Evolutionary conservation across 306 rosid species (phyloP).

Genomic region (Cicer pinnatifidum): DNA sequence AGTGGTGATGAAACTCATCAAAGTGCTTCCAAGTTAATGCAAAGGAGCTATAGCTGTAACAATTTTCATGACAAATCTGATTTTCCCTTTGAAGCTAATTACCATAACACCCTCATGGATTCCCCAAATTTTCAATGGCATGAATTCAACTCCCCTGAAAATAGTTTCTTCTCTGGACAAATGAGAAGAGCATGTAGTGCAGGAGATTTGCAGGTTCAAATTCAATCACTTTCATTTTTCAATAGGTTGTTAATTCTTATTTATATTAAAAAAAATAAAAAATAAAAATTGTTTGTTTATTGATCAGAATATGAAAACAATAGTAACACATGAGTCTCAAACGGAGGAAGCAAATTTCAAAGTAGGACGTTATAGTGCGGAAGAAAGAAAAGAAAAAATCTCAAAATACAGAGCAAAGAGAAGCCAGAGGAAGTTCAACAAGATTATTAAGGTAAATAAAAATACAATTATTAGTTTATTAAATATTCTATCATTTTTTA

Average conservation of each 20-base stretch:
- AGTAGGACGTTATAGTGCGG: slow-evolving; percentile 76
- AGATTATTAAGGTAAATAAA: slow-evolving; percentile 74
- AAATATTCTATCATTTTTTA: no score
- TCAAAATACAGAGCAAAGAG: slow-evolving; percentile 91
- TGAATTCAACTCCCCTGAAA: slow-evolving; percentile 55
- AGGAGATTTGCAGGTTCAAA: slow-evolving; percentile 75
- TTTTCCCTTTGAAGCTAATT: slow-evolving; percentile 45
- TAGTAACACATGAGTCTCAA: slow-evolving; percentile 41
- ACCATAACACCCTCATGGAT: slow-evolving; percentile 52
- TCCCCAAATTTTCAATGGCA: slow-evolving; percentile 50
- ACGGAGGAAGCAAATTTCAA: slow-evolving; percentile 63
- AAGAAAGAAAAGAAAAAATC: slow-evolving; percentile 82
- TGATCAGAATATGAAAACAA: slow-evolving; percentile 51
- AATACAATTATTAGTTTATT: neutral
- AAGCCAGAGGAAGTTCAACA: slow-evolving; percentile 89
- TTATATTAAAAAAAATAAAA: neutral
- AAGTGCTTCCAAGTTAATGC: slow-evolving; percentile 55
- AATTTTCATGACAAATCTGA: slow-evolving; percentile 58
- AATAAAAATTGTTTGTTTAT: neutral
- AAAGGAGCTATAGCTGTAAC: slow-evolving; percentile 68
- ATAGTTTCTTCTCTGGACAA: slow-evolving; percentile 51
- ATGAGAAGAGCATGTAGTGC: slow-evolving; percentile 70
- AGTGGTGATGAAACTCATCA: slow-evolving; percentile 47
- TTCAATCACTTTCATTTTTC: neutral
- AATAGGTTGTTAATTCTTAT: no score